phyloP scores from a whole-genome alignment of 805 yeast species.

The Peterozyma xylosa region DNA sequence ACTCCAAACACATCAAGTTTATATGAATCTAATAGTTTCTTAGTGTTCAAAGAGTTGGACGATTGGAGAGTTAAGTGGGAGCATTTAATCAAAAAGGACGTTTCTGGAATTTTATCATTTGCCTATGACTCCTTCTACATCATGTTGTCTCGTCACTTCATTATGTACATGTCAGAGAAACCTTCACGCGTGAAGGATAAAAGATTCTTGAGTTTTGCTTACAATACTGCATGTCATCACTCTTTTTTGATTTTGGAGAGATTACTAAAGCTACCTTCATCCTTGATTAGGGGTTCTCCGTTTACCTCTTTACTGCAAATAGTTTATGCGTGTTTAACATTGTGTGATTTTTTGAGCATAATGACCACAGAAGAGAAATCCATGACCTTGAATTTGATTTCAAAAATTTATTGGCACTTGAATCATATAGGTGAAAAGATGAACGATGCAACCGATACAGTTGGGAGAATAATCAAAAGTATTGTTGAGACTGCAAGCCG shows the following conservation, averaged over 20 bases:
- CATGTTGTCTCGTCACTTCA: constrained; percentile 29
- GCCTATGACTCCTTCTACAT: constrained; percentile 41
- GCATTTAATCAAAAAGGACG: constrained; percentile 36
- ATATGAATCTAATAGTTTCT: constrained; percentile 4
- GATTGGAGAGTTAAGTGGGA: constrained; percentile 41
- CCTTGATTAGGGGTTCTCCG: constrained; percentile 49
- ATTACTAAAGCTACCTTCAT: constrained; percentile 34
- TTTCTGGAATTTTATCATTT: constrained; percentile 38
- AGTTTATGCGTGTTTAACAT: constrained; percentile 45
- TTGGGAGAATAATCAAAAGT: constrained; percentile 45
- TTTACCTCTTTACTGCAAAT: constrained; percentile 42
- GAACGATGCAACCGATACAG: constrained; percentile 54
- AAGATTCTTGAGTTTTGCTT: constrained; percentile 9
- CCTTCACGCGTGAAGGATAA: neutral
- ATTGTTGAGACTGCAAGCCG: constrained; percentile 37
- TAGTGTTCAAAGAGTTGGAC: constrained; percentile 26
- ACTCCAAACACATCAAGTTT: neutral
- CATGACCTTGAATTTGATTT: constrained; percentile 35
- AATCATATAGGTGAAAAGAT: constrained; percentile 47
- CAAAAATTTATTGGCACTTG: constrained; percentile 51
- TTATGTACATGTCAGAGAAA: constrained; percentile 8
- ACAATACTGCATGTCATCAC: constrained; percentile 34
- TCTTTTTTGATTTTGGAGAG: constrained; percentile 37
- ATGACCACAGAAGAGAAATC: constrained; percentile 32
- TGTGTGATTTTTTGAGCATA: constrained; percentile 37